Evolutionary conservation across 1,284 basidiomycete genomes (phyloP), one percentile per base, ranked within the genome.

Genomic region (Sanguinoderma infundibulare): DNA sequence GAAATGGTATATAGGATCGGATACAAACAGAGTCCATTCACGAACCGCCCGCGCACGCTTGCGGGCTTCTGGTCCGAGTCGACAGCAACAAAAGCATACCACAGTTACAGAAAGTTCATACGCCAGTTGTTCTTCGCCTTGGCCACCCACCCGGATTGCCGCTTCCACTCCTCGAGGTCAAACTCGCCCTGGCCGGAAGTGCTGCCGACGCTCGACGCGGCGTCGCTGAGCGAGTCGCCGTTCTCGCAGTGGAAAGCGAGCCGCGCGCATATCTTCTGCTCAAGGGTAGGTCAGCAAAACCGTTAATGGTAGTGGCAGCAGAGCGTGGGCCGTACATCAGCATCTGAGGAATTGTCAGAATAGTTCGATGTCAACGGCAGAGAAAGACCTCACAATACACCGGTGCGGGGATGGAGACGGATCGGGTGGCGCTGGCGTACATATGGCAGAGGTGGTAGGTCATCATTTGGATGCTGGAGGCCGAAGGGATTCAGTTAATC

Each of bases 401-500:
- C 0, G 86, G 86, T 0, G 86, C 85, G 0, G 87, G 87, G 26
- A 89, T 87, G 0, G 87, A 88, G 0, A 91, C 87, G 0, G 87
- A 84, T 2, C 85, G 79, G 0, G 86, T 87, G 0, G 86, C 84
- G 30, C 83, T 81, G 0, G 83, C 83, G 51, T 86, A 87, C 0
- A 81, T 72, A 59, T 87, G 83, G 60, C 85, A 87, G 8, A 87
- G 72, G 0, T 73, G 71, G 67, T 81, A 88, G 0, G 85, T 79
- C 1, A 90, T 68, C 22, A 80, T 76, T 61, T 89, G 83, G 28
- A 88, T 65, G 0, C 83, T 86, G 60, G 67, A 67, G 12, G 55
- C 44, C 30, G 12, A 5, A 3, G 15, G 22, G 35, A 8, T 17
- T 12, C 15, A 9, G 20, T 34, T 15, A 22, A 15, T 34, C 4